Evolutionary conservation across 2,329 filamentous ascomycete genomes (phyloP).

Genomic region (Aspergillus brasiliensis): DNA sequence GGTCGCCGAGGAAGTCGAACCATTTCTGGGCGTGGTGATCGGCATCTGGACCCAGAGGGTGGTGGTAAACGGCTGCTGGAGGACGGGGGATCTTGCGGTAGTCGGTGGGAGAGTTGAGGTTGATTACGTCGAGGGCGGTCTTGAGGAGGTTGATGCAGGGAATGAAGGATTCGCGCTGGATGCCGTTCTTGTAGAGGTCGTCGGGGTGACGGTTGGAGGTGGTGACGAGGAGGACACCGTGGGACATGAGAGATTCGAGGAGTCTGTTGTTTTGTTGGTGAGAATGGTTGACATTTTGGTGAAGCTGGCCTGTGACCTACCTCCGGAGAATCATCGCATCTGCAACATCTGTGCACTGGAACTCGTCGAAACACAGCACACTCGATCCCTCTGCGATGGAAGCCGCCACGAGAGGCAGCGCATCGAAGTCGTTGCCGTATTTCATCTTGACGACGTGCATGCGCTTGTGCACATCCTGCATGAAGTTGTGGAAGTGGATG

Average conservation of each 20-base stretch:
- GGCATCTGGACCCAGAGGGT: constrained; percentile 77
- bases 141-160: constrained; percentile 94
- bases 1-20: constrained; percentile 92
- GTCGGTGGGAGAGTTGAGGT: constrained; percentile 91
- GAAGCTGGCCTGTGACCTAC: constrained; percentile 33
- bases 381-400: constrained; percentile 83
- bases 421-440: constrained; percentile 87
- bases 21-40: constrained; percentile 84
- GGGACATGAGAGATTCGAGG: constrained; percentile 88
- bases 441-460: constrained; percentile 87
- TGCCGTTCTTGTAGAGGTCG: constrained; percentile 96
- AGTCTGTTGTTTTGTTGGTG: constrained; percentile 50
- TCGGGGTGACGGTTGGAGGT: constrained; percentile 96
- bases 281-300: constrained; percentile 16
- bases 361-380: constrained; percentile 97
- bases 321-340: constrained; percentile 96
- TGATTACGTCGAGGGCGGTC: constrained; percentile 79
- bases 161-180: constrained; percentile 92
- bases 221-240: constrained; percentile 94
- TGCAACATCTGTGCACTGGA: constrained; percentile 96
- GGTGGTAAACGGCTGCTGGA: constrained; percentile 90
- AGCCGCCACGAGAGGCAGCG: constrained; percentile 88
- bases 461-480: constrained; percentile 94
- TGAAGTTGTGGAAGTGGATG: constrained; percentile 99
- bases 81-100: constrained; percentile 96